Base-by-base conservation (phyloP, 2,329 filamentous ascomycete genomes). In the Penicillium brevicompactum region DNA sequence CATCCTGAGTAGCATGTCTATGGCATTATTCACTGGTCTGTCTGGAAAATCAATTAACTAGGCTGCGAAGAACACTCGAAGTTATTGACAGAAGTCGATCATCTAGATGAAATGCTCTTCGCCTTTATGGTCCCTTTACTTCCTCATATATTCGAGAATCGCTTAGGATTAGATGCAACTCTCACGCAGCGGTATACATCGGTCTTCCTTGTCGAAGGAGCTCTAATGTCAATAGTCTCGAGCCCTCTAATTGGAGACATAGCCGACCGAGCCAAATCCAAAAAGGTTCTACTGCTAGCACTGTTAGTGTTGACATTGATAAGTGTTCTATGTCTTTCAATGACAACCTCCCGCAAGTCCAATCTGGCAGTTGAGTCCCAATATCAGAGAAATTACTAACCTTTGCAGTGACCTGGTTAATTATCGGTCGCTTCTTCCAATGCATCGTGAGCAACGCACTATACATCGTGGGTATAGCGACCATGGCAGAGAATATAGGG, bases 41-140 rank as follows among this genome's bases (percentile, higher is more conserved):
- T 53, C 1, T 2, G n/a, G 10, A 5, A 5, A 5, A n/a, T 9
- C 7, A 18, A n/a, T 9, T 7, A 18, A 9, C 5, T 16, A 5
- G 22, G 0, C 24, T 27, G 24, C 8, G 5, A 27, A 27, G 24
- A 6, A 1, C 24, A 27, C 24, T 27, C 4, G 8, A n/a, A 21
- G 8, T 9, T 0, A 2, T n/a, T 42, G 8, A 13, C n/a, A 24
- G 16, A 38, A 22, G 21, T 44, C 2, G 30, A 18, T 22, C 22
- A 13, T 47, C 1, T 48, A 63, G 62, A 63, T 46, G 61, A 63
- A 22, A 41, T 63, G 38, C 53, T 65, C 10, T 65, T 60, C 37
- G 54, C 59, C 4, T 65, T 64, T 48, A 64, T 65, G 55, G 44
- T 64, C 5, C 62, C 62, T 13, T 34, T 65, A 5, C 57, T 65